These are phyloP conservation scores for Acanthamoeba quina DNA, from an alignment of 208 protist species.

Conservation along the genomic window DNA sequence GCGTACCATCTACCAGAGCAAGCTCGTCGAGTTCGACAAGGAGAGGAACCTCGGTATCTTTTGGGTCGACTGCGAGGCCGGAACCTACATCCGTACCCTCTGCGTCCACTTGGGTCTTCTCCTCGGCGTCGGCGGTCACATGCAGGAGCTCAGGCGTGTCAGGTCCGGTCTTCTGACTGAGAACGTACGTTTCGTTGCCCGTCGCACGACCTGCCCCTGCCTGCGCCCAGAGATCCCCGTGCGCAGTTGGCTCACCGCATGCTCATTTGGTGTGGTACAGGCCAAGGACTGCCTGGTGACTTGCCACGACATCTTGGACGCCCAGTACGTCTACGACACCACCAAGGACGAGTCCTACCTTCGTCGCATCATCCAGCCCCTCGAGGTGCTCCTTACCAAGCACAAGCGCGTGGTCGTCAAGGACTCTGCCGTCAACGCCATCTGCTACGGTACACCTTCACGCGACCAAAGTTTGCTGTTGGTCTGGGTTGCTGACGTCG, in stretches of 20 bases:
- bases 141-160: conserved; percentile 99
- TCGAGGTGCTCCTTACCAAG: conserved; percentile 97
- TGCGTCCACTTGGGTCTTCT: conserved; percentile 99
- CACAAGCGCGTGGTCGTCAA: conserved; percentile 99
- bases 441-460: conserved; percentile 96
- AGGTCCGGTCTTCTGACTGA: conserved; percentile 97
- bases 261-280: conserved; percentile 14
- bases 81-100: conserved; percentile 99
- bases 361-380: conserved; percentile 97
- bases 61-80: conserved; percentile 99
- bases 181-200: conserved; percentile 79
- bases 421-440: conserved; percentile 98
- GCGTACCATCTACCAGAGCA: conserved; percentile 98
- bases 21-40: conserved; percentile 99
- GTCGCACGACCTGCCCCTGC: no score
- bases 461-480: no score
- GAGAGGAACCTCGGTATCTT: conserved; percentile 98
- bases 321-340: conserved; percentile 98
- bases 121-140: conserved; percentile 98
- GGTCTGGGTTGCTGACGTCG: conserved; percentile 80
- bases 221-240: neutral
- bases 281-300: conserved; percentile 96
- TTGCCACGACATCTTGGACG: conserved; percentile 99
- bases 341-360: conserved; percentile 98
- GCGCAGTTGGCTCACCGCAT: neutral